These are phyloP conservation scores for Cladosporium austrohemisphaericum DNA, from an alignment of 2,329 filamentous ascomycete species.

Conservation along the genomic window DNA sequence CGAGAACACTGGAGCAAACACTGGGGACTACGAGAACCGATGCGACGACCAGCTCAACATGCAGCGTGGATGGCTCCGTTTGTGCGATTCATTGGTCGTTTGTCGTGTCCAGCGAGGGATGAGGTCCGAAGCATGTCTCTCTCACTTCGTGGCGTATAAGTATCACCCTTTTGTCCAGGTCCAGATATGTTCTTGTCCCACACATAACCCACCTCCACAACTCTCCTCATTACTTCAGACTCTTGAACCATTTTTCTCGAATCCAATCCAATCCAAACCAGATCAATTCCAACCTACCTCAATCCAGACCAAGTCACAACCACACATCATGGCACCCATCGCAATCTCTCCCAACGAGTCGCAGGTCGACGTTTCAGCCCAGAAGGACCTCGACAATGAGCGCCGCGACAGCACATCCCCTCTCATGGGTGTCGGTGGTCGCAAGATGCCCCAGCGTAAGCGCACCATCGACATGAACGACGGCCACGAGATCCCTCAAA, in stretches of 20 bases:
- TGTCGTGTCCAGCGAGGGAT: neutral
- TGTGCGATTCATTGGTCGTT: slow-evolving; percentile 6
- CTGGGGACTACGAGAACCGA: slow-evolving; percentile 13
- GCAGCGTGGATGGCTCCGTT: slow-evolving; percentile 2
- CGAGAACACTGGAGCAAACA: slow-evolving; percentile 14
- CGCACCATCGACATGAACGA: slow-evolving; percentile 36
- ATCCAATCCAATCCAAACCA: neutral
- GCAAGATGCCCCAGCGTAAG: slow-evolving; percentile 20
- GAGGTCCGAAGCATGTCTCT: neutral
- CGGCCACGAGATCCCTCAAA: slow-evolving; percentile 36
- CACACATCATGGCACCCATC: slow-evolving; percentile 8
- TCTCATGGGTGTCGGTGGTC: slow-evolving; percentile 3
- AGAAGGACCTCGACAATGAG: slow-evolving; percentile 22
- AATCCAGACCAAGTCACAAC: too few species aligned
- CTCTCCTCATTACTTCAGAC: neutral
- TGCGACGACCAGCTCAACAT: slow-evolving; percentile 1
- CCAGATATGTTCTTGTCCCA: neutral
- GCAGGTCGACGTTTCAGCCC: slow-evolving; percentile 23
- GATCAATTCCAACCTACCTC: neutral
- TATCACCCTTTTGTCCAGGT: slow-evolving; percentile 5
- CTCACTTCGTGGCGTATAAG: slow-evolving; percentile 3
- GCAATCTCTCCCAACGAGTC: slow-evolving; percentile 7
- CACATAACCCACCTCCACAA: slow-evolving; percentile 1
- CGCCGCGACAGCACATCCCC: slow-evolving; percentile 13
- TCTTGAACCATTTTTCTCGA: neutral